Evolutionary conservation across 345 rosid genomes (phyloP).

Genomic region (Theobroma cacao): DNA sequence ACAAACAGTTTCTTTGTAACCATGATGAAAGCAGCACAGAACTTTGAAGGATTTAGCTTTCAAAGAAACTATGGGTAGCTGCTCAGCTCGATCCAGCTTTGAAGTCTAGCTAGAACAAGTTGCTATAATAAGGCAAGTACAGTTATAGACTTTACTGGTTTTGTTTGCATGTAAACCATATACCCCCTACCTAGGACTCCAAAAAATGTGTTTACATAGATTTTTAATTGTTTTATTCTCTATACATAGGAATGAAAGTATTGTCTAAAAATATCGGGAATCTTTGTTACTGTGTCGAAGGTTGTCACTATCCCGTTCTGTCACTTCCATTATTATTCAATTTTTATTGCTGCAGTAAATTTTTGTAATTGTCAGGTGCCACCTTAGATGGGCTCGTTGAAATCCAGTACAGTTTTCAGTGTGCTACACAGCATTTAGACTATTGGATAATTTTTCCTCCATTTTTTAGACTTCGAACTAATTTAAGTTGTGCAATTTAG

Average conservation of each 20-base stretch:
- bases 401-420: not conserved
- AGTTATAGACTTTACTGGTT: no score
- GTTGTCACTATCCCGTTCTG: not conserved
- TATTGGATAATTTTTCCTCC: no score
- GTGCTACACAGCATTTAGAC: not conserved
- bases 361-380: no score
- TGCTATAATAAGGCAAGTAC: not conserved
- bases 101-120: not conserved
- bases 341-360: not conserved
- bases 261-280: not conserved
- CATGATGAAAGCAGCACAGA: conserved; percentile 25
- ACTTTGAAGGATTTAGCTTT: not conserved
- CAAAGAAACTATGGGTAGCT: not conserved
- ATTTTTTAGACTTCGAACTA: no score
- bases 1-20: conserved; percentile 24
- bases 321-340: not conserved
- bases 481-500: not conserved
- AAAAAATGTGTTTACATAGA: not conserved
- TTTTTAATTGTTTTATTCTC: not conserved
- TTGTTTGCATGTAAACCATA: not conserved
- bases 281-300: not conserved
- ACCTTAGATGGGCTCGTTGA: not conserved
- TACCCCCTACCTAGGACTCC: not conserved
- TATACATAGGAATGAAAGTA: not conserved
- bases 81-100: not conserved